phyloP scores from a whole-genome alignment of 2,329 filamentous ascomycete species.

The Colletotrichum siamense region DNA sequence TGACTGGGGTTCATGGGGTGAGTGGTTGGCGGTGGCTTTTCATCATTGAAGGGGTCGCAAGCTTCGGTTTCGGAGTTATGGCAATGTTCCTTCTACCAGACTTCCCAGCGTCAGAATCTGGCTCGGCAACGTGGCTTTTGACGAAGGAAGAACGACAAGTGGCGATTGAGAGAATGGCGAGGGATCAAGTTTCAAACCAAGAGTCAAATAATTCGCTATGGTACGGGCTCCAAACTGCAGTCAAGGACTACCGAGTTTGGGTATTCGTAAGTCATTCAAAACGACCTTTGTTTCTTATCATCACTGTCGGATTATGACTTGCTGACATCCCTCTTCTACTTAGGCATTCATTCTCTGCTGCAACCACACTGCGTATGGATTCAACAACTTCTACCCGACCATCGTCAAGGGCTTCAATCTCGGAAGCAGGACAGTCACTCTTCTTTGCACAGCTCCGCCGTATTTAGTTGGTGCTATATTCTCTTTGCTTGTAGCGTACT shows the following conservation, averaged over 20 bases:
- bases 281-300: not conserved
- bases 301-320: too few relatives aligned
- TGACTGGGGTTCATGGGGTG: not conserved
- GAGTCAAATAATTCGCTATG: not conserved
- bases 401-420: slow-evolving; percentile 35
- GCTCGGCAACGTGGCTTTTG: not conserved
- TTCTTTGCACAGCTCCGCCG: slow-evolving; percentile 31
- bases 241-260: slow-evolving; percentile 27
- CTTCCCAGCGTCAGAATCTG: not conserved
- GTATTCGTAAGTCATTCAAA: slow-evolving; percentile 14
- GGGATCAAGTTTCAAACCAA: slow-evolving; percentile 25
- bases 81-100: not conserved
- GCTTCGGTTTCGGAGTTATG: not conserved
- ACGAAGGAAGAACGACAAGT: slow-evolving; percentile 9
- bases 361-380: slow-evolving; percentile 26
- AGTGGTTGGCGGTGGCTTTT: not conserved
- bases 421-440: slow-evolving; percentile 31
- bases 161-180: not conserved
- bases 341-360: slow-evolving; percentile 21
- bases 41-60: not conserved
- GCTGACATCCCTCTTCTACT: not conserved
- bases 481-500: slow-evolving; percentile 15
- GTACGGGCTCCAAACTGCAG: slow-evolving; percentile 24
- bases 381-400: slow-evolving; percentile 28
- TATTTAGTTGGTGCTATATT: slow-evolving; percentile 24